Conservation (phyloP, 2,329 filamentous ascomycete species). For the Ophiocordyceps camponoti-floridani region DNA sequence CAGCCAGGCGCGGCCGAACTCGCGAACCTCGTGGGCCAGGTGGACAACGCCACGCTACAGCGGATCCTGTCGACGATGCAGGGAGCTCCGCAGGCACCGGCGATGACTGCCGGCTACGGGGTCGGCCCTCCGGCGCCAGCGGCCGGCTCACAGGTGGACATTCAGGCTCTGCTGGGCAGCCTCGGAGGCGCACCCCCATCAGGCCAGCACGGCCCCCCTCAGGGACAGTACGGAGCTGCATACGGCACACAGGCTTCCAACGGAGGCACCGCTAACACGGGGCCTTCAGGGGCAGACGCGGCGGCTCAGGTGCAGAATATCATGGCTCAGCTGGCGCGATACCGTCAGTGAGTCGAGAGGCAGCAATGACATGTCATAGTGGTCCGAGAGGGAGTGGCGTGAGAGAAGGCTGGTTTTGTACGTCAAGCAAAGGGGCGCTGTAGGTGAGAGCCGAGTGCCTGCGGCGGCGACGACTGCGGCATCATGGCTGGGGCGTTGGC, state of each 20-base stretch:
- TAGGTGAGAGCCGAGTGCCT: background rate
- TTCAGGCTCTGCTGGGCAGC: conserved; percentile 27
- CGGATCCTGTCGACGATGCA: conserved; percentile 45
- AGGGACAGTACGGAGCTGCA: conserved; percentile 10
- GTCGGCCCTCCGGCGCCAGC: conserved; percentile 7
- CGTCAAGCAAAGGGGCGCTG: background rate
- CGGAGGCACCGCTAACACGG: conserved; percentile 7
- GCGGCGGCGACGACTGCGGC: background rate
- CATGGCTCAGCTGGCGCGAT: conserved; percentile 53
- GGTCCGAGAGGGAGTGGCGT: background rate
- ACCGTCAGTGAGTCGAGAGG: conserved; percentile 26
- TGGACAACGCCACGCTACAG: conserved; percentile 55
- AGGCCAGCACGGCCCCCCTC: conserved; percentile 9
- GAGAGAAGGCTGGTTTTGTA: background rate
- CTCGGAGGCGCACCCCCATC: conserved; percentile 12
- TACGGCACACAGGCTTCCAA: conserved; percentile 14
- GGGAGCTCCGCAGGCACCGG: conserved; percentile 5
- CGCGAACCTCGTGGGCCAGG: conserved; percentile 44
- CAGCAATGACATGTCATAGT: background rate
- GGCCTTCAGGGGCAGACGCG: conserved; percentile 12
- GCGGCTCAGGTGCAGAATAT: conserved; percentile 50
- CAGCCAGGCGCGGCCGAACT: conserved; percentile 29
- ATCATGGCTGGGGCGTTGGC: background rate
- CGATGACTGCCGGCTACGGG: conserved; percentile 2
- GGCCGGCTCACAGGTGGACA: conserved; percentile 18